Evolutionary conservation across 164 flowering plant species (phyloP).

Genomic region (Dillenia suffruticosa): DNA sequence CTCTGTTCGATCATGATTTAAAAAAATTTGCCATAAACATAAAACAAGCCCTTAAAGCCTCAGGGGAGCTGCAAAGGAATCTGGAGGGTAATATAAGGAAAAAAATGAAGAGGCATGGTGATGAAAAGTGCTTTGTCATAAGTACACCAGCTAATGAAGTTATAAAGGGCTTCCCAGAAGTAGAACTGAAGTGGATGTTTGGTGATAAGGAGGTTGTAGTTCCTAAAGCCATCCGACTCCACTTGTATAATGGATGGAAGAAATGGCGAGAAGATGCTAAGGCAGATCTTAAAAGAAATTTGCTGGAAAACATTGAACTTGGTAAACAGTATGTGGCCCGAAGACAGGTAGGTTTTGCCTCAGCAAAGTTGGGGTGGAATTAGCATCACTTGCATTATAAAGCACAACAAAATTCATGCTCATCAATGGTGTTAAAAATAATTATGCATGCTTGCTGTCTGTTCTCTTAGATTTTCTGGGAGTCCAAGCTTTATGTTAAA

Average conservation of each 20-base stretch:
- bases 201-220: conserved; percentile 80
- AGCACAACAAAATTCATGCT: no score
- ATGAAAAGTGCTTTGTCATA: conserved; percentile 58
- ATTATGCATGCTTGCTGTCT: no score
- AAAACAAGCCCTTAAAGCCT: conserved; percentile 50
- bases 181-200: conserved; percentile 86
- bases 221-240: conserved; percentile 62
- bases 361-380: not conserved
- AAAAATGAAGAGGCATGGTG: conserved; percentile 64
- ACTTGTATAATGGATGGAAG: conserved; percentile 86
- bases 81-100: conserved; percentile 55
- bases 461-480: no score
- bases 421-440: no score
- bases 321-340: conserved; percentile 69
- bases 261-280: conserved; percentile 90
- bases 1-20: conserved; percentile 35
- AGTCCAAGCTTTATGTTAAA: no score
- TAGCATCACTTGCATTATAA: no score
- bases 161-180: conserved; percentile 83
- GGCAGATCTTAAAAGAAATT: conserved; percentile 55
- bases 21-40: conserved; percentile 49
- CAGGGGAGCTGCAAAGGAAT: conserved; percentile 60
- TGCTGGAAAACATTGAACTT: conserved; percentile 64
- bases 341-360: conserved; percentile 54
- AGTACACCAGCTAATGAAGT: conserved; percentile 68